A percentile compares a stretch with the other conserved stretches of the same genome.
Evolutionary conservation across 2,329 filamentous ascomycete species (phyloP).

Genomic region (Pyrenophora seminiperda): DNA sequence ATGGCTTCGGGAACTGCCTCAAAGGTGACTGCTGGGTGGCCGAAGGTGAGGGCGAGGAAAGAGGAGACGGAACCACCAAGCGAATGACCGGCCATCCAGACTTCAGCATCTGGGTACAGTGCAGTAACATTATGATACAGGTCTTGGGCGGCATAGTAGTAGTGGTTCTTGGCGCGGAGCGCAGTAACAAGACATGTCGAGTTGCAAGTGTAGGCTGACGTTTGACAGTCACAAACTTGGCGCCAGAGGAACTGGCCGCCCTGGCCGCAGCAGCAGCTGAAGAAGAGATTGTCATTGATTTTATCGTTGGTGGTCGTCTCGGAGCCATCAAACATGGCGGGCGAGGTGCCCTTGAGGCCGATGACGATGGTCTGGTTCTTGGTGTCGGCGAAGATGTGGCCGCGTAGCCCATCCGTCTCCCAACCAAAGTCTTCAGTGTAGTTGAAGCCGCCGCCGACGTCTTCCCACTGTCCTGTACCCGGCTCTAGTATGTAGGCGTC

Average conservation of each 20-base stretch:
- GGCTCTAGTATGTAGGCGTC: constrained; percentile 84
- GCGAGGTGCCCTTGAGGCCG: constrained; percentile 85
- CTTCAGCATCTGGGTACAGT: constrained; percentile 79
- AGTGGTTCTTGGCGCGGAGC: constrained; percentile 80
- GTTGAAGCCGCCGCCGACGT: constrained; percentile 73
- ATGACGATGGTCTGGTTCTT: constrained; percentile 87
- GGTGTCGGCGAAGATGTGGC: constrained; percentile 89
- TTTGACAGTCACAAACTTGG: constrained; percentile 91
- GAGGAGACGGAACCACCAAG: constrained; percentile 87
- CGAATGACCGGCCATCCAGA: constrained; percentile 93
- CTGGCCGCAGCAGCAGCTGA: constrained; percentile 96
- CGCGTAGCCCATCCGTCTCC: constrained; percentile 84
- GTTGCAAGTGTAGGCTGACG: constrained; percentile 86
- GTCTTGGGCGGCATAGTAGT: constrained; percentile 87
- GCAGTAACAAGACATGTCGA: constrained; percentile 82
- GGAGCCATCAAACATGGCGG: constrained; percentile 93
- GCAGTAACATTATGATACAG: constrained; percentile 91
- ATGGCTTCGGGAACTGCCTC: constrained; percentile 92
- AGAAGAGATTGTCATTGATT: constrained; percentile 95
- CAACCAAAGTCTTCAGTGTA: constrained; percentile 89
- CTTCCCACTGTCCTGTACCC: constrained; percentile 77
- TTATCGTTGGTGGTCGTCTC: constrained; percentile 98
- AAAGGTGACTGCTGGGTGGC: constrained; percentile 87
- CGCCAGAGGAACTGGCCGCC: constrained; percentile 89
- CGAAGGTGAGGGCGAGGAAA: constrained; percentile 89